Base-by-base conservation (phyloP, 2,329 filamentous ascomycete species). In the Verticillium zaregamsianum region DNA sequence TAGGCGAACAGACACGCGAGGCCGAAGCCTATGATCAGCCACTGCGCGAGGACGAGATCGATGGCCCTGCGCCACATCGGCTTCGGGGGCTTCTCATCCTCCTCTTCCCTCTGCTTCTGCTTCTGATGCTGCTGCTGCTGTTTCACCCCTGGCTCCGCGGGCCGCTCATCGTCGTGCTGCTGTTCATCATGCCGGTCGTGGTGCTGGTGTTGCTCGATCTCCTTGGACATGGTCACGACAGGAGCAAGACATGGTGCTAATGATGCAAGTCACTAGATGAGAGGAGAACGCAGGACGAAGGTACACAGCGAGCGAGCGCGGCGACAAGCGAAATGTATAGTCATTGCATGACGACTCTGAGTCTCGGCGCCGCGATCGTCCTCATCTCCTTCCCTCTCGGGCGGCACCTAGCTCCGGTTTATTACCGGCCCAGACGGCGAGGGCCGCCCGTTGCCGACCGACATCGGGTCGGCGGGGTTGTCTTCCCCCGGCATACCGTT, bases 11-110 rank as follows among this genome's bases (percentile, higher is more conserved):
- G 67, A 82, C 79, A 70, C 75, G 77, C 73, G 76, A 85, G 64
- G 1, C 78, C 84, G 66, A 90, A 86, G 20, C 82, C 85, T 61
- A 90, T 80, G 20, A 90, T 77, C 61, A 90, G 82, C 84, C 87
- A 90, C 75, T 90, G 87, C 61, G 83, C 81, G 58, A 77, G 71
- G 56, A 85, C 57, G 61, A 84, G 73, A 63, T 64, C 63, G 57
- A 49, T 11, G 8, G n/a, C 45, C 20, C 11, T 49, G n/a, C 45
- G 45, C 45, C 70, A 49, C 20, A 14, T 9, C 20, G 45, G 20
- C 20, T 49, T 49, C n/a, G 45, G 45, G 1, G 45, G n/a, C n/a
- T n/a, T 23, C 11, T 23, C 45, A 8, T 23, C 45, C 5, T 49
- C 45, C 45, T 49, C 40, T 3, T 28, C 6, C 28, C 4, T 5